Conservation (phyloP, 2,329 filamentous ascomycete genomes). For the Epichloe uncinata region DNA sequence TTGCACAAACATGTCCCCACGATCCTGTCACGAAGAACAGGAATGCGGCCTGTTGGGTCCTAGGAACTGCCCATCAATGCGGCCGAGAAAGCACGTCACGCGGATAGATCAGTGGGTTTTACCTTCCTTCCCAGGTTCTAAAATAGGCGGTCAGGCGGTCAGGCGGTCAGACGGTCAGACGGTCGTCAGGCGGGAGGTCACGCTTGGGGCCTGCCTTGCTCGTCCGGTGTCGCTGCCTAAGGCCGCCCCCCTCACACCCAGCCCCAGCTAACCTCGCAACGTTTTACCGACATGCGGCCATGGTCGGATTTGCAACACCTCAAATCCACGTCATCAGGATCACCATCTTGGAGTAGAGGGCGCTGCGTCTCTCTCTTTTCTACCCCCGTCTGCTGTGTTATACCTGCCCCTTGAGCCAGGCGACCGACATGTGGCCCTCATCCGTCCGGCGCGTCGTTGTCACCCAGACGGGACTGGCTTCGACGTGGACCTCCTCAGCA, state of each 20-base stretch:
- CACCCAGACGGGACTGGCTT: conserved; percentile 30
- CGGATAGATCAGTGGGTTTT: background rate
- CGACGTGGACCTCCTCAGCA: conserved; percentile 27
- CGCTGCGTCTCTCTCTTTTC: conserved; percentile 8
- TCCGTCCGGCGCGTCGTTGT: conserved; percentile 42
- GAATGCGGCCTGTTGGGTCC: too few species aligned
- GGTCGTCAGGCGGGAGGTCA: too few species aligned
- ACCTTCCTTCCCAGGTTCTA: background rate
- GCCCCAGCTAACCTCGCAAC: background rate
- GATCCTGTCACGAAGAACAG: background rate
- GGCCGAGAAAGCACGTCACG: conserved; percentile 1
- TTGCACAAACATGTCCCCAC: background rate
- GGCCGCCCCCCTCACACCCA: conserved; percentile 12
- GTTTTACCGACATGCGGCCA: conserved; percentile 16
- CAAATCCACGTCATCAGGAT: conserved; percentile 20
- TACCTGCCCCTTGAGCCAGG: conserved; percentile 10
- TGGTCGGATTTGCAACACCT: conserved; percentile 21
- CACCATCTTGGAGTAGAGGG: conserved; percentile 14
- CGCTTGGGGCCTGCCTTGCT: background rate
- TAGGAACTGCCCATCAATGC: too few species aligned
- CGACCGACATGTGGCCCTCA: conserved; percentile 36
- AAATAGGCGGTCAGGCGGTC: too few species aligned
- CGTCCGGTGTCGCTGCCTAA: conserved; percentile 22
- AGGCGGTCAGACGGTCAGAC: too few species aligned
- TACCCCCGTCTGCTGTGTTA: conserved; percentile 4